Conservation (phyloP, 805 yeast genomes). For the Lipomyces yamanashiensis region DNA sequence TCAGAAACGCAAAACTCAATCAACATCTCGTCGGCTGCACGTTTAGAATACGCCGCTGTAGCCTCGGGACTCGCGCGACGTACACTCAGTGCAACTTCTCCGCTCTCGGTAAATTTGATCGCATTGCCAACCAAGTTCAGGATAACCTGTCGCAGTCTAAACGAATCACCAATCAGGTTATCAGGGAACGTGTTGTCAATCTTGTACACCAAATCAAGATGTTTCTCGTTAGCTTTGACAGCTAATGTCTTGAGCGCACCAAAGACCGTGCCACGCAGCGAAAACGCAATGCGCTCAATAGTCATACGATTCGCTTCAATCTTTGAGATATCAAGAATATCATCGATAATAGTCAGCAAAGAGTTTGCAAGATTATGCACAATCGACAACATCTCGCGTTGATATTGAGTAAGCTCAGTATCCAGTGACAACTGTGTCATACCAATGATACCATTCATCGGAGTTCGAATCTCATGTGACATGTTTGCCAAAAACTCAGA, state of each 20-base stretch:
- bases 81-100: slow-evolving; percentile 78
- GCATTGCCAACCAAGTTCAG: slow-evolving; percentile 88
- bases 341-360: slow-evolving; percentile 83
- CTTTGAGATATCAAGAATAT: slow-evolving; percentile 87
- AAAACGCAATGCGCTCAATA: slow-evolving; percentile 84
- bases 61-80: slow-evolving; percentile 35
- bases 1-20: slow-evolving; percentile 87
- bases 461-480: slow-evolving; percentile 87
- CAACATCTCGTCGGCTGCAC: slow-evolving; percentile 52
- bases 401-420: slow-evolving; percentile 87
- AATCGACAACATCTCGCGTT: slow-evolving; percentile 87
- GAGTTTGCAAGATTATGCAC: slow-evolving; percentile 89
- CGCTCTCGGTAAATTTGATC: slow-evolving; percentile 81
- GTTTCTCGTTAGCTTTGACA: slow-evolving; percentile 86
- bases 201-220: slow-evolving; percentile 75
- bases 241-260: slow-evolving; percentile 89
- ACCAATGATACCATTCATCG: slow-evolving; percentile 91
- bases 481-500: slow-evolving; percentile 89
- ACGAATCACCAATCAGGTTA: slow-evolving; percentile 83
- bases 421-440: slow-evolving; percentile 90
- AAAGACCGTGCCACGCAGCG: slow-evolving; percentile 83
- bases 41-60: neutral
- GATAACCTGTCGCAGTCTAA: slow-evolving; percentile 84
- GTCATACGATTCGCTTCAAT: slow-evolving; percentile 95
- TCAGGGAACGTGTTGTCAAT: slow-evolving; percentile 89